These are phyloP conservation scores for Vanrija sp. DNA, from an alignment of 1,284 basidiomycete species.

Conservation along the genomic window DNA sequence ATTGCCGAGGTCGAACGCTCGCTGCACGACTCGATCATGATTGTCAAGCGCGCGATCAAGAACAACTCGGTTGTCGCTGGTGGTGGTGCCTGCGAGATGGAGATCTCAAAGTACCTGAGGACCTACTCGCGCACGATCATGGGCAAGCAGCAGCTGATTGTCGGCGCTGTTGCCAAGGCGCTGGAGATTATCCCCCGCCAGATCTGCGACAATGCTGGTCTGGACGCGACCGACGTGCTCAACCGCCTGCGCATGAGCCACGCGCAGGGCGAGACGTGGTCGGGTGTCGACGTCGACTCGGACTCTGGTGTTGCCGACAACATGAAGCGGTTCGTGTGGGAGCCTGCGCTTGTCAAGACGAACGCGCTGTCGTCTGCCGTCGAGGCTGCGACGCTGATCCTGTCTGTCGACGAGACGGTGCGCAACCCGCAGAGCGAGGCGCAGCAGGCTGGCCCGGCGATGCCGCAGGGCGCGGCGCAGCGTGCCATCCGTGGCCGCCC, in stretches of 20 bases:
- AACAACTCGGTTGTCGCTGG: constrained; percentile 96
- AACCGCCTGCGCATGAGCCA: constrained; percentile 98
- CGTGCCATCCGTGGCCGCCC: constrained; percentile 70
- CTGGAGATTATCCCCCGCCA: constrained; percentile 97
- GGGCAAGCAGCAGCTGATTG: constrained; percentile 92
- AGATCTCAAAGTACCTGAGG: constrained; percentile 87
- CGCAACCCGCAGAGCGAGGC: constrained; percentile 83
- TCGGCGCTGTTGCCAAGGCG: constrained; percentile 93
- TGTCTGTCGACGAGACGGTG: constrained; percentile 93
- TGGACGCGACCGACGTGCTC: constrained; percentile 95
- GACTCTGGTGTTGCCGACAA: constrained; percentile 84
- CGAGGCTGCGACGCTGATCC: constrained; percentile 92
- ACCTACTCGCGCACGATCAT: constrained; percentile 87
- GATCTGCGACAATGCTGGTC: constrained; percentile 96
- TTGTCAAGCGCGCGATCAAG: constrained; percentile 93
- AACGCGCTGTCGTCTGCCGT: constrained; percentile 93
- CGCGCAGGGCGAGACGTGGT: constrained; percentile 79
- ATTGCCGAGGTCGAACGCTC: constrained; percentile 97
- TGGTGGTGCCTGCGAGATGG: constrained; percentile 99
- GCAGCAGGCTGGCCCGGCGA: constrained; percentile 64
- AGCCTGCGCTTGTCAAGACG: constrained; percentile 89
- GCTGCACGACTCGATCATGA: constrained; percentile 99
- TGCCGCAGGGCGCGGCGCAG: constrained; percentile 76
- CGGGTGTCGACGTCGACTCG: constrained; percentile 91
- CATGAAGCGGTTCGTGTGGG: constrained; percentile 98